Evolutionary conservation across 768 basidiomycete genomes (phyloP).

Genomic region (Trametes coccinea): DNA sequence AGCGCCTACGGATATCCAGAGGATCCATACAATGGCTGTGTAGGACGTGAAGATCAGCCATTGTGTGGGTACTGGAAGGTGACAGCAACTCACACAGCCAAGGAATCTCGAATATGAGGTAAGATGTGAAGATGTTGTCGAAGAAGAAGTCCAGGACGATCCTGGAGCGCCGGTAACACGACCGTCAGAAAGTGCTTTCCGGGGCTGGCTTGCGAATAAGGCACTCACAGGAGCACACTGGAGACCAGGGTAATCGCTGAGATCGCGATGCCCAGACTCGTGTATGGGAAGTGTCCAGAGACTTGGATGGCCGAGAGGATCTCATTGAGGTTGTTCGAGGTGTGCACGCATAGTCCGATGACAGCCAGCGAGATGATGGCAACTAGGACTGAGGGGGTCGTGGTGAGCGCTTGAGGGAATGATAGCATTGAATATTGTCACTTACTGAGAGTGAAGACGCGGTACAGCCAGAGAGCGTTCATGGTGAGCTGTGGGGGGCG

Average conservation of each 20-base stretch:
- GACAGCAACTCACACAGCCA: constrained; percentile 1
- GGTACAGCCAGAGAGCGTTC: constrained; percentile 12
- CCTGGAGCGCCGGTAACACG: background rate
- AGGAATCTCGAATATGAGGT: constrained; percentile 3
- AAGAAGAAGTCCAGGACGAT: constrained; percentile 8
- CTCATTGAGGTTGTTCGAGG: constrained; percentile 2
- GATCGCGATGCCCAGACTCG: constrained; percentile 3
- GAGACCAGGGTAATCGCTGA: background rate
- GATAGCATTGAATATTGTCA: no score
- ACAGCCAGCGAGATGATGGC: background rate
- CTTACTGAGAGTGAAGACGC: constrained; percentile 10
- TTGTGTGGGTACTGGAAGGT: background rate
- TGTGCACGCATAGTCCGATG: constrained; percentile 12
- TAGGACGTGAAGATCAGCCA: background rate
- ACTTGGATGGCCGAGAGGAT: background rate
- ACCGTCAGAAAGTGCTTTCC: no score
- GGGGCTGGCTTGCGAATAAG: background rate
- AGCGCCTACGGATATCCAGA: constrained; percentile 9
- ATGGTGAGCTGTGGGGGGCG: background rate
- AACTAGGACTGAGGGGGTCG: background rate
- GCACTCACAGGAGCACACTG: background rate
- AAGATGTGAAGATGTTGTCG: constrained; percentile 8
- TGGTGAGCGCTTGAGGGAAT: background rate
- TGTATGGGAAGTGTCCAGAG: background rate
- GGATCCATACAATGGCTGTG: constrained; percentile 8